phyloP scores from a whole-genome alignment of 179 eudicot genomes.

The Nepenthes alata region DNA sequence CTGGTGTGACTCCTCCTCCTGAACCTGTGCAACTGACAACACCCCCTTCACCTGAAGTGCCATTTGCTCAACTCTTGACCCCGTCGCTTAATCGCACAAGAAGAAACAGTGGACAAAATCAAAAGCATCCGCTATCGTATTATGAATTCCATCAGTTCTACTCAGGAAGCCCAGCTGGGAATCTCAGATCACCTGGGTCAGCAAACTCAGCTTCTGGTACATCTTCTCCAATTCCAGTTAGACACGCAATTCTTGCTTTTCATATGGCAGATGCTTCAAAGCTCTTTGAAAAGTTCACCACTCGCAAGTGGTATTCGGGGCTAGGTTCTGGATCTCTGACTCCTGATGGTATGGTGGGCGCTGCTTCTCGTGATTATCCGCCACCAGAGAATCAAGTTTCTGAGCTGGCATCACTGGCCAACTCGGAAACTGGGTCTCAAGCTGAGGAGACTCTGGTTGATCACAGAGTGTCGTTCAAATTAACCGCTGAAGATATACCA shows the following conservation, averaged over 20 bases:
- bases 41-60: constrained; percentile 44
- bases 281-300: constrained; percentile 23
- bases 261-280: constrained; percentile 43
- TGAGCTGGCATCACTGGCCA: constrained; percentile 23
- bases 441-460: constrained; percentile 20
- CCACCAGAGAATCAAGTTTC: constrained; percentile 20
- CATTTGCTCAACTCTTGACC: constrained; percentile 39
- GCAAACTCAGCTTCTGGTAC: constrained; percentile 40
- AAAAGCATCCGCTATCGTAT: constrained; percentile 27
- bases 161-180: constrained; percentile 10
- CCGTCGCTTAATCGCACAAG: constrained; percentile 32
- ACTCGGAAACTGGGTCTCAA: constrained; percentile 21
- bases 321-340: constrained; percentile 65
- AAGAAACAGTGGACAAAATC: constrained; percentile 27
- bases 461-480: constrained; percentile 34
- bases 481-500: constrained; percentile 19
- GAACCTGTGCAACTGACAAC: constrained; percentile 33
- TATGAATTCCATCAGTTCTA: constrained; percentile 30
- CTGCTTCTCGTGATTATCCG: constrained; percentile 16
- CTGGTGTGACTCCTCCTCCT: constrained; percentile 42
- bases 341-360: constrained; percentile 50
- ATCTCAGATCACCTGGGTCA: constrained; percentile 45
- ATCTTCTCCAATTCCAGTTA: constrained; percentile 33
- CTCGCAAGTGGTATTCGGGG: constrained; percentile 40
- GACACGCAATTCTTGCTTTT: constrained; percentile 28